Conservation (phyloP, 176 grass and related monocot genomes). For the Dactylis glomerata region DNA sequence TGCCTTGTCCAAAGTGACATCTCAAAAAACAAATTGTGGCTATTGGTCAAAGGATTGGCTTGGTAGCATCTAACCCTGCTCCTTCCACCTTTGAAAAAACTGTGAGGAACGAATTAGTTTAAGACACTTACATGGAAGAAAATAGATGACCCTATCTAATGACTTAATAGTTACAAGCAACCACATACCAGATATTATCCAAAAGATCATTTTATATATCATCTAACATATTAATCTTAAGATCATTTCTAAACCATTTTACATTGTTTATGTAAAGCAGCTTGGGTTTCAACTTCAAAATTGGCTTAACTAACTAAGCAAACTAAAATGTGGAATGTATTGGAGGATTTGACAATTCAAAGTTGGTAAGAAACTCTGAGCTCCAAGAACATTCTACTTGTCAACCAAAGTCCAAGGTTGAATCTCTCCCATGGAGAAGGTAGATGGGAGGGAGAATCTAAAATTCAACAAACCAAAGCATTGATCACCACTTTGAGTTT, state of each 20-base stretch:
- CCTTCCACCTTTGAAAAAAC: conserved; percentile 11
- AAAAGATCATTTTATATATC: neutral
- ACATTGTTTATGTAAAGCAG: neutral
- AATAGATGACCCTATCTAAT: neutral
- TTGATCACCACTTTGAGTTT: too few relatives aligned
- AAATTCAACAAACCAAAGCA: too few relatives aligned
- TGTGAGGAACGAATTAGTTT: conserved; percentile 25
- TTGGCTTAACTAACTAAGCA: conserved; percentile 11
- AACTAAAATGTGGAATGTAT: neutral
- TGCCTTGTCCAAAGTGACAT: too few relatives aligned
- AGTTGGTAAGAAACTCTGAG: neutral
- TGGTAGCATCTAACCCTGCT: conserved; percentile 22
- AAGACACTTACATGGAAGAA: neutral
- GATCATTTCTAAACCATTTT: neutral
- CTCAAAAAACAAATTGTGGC: conserved; percentile 20
- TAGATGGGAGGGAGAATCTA: too few relatives aligned
- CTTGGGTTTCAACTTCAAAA: neutral
- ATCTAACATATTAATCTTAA: neutral
- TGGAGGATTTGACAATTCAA: neutral
- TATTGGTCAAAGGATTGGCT: conserved; percentile 9
- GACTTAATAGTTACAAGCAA: neutral
- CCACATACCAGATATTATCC: neutral
- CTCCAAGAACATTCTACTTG: neutral
- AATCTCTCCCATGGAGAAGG: too few relatives aligned
- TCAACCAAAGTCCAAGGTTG: too few relatives aligned